Evolutionary conservation across 441 rosid species (phyloP).

Genomic region (Pelargonium citronellum): DNA sequence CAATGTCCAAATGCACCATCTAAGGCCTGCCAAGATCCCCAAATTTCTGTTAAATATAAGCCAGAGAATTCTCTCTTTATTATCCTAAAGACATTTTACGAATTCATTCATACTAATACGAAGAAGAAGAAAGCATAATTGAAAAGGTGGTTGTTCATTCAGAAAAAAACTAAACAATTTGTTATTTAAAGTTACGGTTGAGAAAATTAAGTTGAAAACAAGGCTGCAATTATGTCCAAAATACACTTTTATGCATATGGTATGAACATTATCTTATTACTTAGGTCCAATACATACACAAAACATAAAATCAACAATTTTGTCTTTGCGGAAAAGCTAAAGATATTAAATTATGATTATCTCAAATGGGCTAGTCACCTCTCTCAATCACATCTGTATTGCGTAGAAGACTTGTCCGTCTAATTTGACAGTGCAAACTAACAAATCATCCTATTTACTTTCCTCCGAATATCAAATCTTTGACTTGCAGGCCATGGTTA

Average conservation of each 20-base stretch:
- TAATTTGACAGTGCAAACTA: background rate
- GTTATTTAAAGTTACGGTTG: background rate
- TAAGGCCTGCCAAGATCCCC: slow-evolving; percentile 33
- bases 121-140: background rate
- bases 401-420: background rate
- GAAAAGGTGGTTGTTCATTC: slow-evolving; percentile 1
- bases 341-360: background rate
- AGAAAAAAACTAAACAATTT: background rate
- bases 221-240: background rate
- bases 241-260: background rate
- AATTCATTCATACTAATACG: background rate
- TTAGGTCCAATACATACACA: background rate
- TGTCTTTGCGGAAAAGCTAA: background rate
- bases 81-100: background rate
- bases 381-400: background rate
- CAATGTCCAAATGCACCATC: slow-evolving; percentile 26
- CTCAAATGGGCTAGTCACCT: background rate
- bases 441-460: background rate
- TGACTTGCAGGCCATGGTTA: slow-evolving; percentile 3
- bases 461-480: background rate
- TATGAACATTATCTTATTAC: background rate
- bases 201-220: background rate
- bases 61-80: background rate
- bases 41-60: slow-evolving; percentile 18
- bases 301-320: background rate